These are phyloP conservation scores for Penicillium canariense DNA, from an alignment of 495 filamentous ascomycete genomes.

Conservation along the genomic window DNA sequence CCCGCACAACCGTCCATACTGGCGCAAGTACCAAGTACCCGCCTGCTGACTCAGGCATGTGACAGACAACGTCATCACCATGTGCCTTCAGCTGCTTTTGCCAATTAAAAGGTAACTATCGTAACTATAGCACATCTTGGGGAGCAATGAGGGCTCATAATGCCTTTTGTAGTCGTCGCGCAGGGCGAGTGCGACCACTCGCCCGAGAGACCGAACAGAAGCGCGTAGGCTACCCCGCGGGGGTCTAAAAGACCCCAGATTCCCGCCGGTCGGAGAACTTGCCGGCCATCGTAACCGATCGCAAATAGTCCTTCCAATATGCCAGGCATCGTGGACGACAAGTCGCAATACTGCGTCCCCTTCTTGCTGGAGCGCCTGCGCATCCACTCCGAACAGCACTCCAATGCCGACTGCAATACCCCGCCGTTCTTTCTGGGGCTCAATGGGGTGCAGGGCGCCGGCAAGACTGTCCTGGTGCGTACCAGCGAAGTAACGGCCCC, in stretches of 20 bases:
- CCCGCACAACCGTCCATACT: not conserved
- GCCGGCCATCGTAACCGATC: constrained; percentile 19
- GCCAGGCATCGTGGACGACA: constrained; percentile 73
- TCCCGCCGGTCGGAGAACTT: constrained; percentile 20
- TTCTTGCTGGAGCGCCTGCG: constrained; percentile 72
- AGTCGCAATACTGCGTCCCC: constrained; percentile 80
- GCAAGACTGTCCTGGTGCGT: constrained; percentile 82
- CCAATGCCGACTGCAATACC: constrained; percentile 31
- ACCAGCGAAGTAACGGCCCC: no score
- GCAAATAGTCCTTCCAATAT: constrained; percentile 24
- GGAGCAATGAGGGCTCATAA: not conserved
- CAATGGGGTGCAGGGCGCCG: constrained; percentile 77
- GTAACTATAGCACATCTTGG: not conserved
- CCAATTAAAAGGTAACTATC: not conserved
- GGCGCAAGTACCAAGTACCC: constrained; percentile 13
- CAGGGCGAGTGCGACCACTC: not conserved
- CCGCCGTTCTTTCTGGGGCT: constrained; percentile 60
- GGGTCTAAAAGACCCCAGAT: constrained; percentile 19
- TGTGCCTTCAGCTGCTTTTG: constrained; percentile 15
- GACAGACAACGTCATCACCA: constrained; percentile 29
- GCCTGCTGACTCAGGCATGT: constrained; percentile 38
- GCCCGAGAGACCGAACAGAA: not conserved
- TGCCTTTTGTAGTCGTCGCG: not conserved
- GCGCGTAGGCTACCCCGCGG: constrained; percentile 5
- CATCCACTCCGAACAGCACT: constrained; percentile 43